phyloP scores from a whole-genome alignment of 257 asterid species.

The Penstemon newberryi region DNA sequence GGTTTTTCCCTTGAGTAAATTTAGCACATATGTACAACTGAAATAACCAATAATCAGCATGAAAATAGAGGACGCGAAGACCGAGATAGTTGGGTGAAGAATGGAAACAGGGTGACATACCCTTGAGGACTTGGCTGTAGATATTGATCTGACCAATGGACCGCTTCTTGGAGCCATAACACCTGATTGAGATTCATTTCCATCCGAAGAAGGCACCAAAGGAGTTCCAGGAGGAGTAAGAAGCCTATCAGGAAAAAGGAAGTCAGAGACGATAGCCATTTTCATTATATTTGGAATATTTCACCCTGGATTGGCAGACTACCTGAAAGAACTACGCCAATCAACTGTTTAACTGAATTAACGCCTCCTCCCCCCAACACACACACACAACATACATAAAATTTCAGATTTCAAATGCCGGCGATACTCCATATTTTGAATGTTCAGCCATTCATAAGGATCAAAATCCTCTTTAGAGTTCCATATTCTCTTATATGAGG shows the following conservation, averaged over 20 bases:
- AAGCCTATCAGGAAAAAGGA: constrained; percentile 61
- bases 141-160: constrained; percentile 60
- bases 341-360: not conserved
- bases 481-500: not conserved
- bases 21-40: constrained; percentile 6
- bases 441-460: constrained; percentile 11
- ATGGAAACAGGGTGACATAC: constrained; percentile 45
- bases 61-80: constrained; percentile 19
- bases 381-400: too few species aligned
- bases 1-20: constrained; percentile 14
- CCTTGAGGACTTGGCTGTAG: constrained; percentile 87
- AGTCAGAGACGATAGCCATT: constrained; percentile 5
- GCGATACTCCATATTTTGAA: constrained; percentile 10
- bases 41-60: constrained; percentile 6
- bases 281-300: not conserved
- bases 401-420: too few species aligned
- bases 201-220: constrained; percentile 70
- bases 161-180: constrained; percentile 65
- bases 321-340: constrained; percentile 13
- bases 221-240: constrained; percentile 99
- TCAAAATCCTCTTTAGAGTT: constrained; percentile 12
- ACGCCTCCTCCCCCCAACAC: too few species aligned
- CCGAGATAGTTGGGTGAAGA: constrained; percentile 14
- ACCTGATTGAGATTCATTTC: constrained; percentile 57
- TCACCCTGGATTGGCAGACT: constrained; percentile 8